These are phyloP conservation scores for Pistacia vera DNA, from an alignment of 345 rosid species.

Conservation along the genomic window DNA sequence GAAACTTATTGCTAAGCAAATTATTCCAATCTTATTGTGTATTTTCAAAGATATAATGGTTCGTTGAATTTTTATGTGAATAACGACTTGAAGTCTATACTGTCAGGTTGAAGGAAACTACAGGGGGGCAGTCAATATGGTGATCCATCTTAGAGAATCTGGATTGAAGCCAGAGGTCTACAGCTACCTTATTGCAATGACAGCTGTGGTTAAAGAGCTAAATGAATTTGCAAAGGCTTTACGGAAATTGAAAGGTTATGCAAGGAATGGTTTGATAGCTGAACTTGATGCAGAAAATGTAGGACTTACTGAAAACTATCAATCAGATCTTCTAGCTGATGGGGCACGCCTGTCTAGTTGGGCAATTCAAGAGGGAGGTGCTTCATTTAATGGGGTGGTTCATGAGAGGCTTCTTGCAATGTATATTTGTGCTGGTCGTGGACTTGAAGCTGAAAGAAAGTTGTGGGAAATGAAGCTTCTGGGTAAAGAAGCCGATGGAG, in stretches of 20 bases:
- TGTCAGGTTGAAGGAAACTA: constrained; percentile 84
- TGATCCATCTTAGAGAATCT: constrained; percentile 60
- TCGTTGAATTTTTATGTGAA: not conserved
- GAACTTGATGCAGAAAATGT: constrained; percentile 58
- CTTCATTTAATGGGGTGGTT: constrained; percentile 59
- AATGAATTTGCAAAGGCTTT: constrained; percentile 73
- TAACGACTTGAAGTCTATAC: constrained; percentile 13
- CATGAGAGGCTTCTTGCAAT: constrained; percentile 91
- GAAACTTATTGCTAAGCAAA: not conserved
- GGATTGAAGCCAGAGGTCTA: constrained; percentile 85
- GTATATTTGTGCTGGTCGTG: constrained; percentile 87
- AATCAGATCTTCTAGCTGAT: constrained; percentile 63
- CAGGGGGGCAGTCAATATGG: constrained; percentile 65
- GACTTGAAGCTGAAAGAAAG: constrained; percentile 84
- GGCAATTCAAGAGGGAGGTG: constrained; percentile 70
- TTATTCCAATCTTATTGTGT: not conserved
- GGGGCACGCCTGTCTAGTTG: constrained; percentile 66
- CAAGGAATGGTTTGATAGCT: constrained; percentile 56
- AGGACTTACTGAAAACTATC: constrained; percentile 63
- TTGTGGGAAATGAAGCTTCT: constrained; percentile 90
- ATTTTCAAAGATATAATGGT: not conserved
- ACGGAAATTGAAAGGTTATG: constrained; percentile 68
- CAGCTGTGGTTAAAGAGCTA: constrained; percentile 91
- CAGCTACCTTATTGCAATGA: constrained; percentile 87
- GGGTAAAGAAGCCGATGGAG: constrained; percentile 81